These are phyloP conservation scores for Pyrus pyrifolia DNA, from an alignment of 306 rosid species.

Conservation along the genomic window DNA sequence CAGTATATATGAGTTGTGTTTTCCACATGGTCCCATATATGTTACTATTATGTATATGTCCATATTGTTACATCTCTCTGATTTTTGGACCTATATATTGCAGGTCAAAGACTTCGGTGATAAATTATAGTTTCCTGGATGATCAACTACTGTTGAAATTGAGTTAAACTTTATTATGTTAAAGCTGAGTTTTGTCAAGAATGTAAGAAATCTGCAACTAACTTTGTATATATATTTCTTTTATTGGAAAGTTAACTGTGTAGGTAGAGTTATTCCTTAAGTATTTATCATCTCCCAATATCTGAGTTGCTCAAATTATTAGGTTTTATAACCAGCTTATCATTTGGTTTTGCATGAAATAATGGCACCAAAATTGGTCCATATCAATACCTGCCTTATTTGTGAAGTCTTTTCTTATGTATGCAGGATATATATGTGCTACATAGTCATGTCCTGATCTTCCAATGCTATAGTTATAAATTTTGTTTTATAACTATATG, in stretches of 20 bases:
- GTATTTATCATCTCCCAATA: not conserved
- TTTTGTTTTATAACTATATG: not conserved
- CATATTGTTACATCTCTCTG: not conserved
- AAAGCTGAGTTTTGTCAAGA: slow-evolving; percentile 9
- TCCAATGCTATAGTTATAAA: not conserved
- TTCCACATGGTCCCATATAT: not conserved
- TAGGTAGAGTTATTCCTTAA: not conserved
- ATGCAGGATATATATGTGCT: not conserved
- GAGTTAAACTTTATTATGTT: not conserved
- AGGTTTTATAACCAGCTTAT: not conserved
- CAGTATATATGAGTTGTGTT: not conserved
- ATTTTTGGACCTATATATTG: not conserved
- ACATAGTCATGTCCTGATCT: not conserved
- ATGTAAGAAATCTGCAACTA: slow-evolving; percentile 4
- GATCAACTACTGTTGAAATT: not conserved
- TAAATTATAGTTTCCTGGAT: not conserved
- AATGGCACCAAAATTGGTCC: not conserved
- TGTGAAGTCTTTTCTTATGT: not conserved
- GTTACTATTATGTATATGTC: not conserved
- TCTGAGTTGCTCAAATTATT: not conserved
- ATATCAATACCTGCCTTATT: not conserved
- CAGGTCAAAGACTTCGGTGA: not conserved
- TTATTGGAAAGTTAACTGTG: not conserved
- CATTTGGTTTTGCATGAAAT: not conserved
- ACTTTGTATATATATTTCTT: not conserved